Base-by-base conservation (phyloP, 1,284 basidiomycete genomes). In the Cryptococcus hybrid region DNA sequence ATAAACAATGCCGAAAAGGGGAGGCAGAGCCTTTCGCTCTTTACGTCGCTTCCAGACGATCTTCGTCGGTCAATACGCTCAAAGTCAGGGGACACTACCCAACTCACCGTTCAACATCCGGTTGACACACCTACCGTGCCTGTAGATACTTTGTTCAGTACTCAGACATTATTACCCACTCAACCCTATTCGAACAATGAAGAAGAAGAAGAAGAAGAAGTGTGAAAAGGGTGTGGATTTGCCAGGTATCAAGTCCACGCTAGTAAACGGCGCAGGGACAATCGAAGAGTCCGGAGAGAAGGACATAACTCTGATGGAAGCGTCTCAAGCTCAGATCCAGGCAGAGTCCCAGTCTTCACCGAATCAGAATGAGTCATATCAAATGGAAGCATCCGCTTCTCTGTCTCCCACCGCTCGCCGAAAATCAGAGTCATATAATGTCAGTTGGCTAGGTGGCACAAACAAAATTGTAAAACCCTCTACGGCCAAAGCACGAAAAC, bases 21-120 rank as follows among this genome's bases (percentile, higher is more conserved):
- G n/a, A n/a, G 57, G 1, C 52, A 52, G 3, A 58, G 59, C 9
- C 56, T 61, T 8, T 75, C 73, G 11, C 52, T 77, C 40, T 75
- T 77, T 55, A 58, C 68, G 7, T 67, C 70, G 3, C 67, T 77
- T 1, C 73, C 75, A 0, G 51, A 53, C 37, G 69, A 71, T 3
- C 64, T 76, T 18, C 68, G 64, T 40, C 55, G 57, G 7, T 53
- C 65, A 3, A 62, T 77, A 40, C 39, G 39, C 39, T n/a, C 7
- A 40, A 40, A n/a, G n/a, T 8, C n/a, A 40, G 7, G 40, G 12
- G n/a, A n/a, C 24, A 3, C 24, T 24, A 24, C 24, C 24, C 24
- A 24, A 24, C 24, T 24, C 40, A 42, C 11, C 40, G 40, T 42
- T 3, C 11, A 42, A 42, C 40, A 9, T 42, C 11, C 40, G 9